Evolutionary conservation across 192 early-diverging fungal genomes (phyloP), one percentile per base, ranked within the genome.

Genomic region (Backusella australiensis): DNA sequence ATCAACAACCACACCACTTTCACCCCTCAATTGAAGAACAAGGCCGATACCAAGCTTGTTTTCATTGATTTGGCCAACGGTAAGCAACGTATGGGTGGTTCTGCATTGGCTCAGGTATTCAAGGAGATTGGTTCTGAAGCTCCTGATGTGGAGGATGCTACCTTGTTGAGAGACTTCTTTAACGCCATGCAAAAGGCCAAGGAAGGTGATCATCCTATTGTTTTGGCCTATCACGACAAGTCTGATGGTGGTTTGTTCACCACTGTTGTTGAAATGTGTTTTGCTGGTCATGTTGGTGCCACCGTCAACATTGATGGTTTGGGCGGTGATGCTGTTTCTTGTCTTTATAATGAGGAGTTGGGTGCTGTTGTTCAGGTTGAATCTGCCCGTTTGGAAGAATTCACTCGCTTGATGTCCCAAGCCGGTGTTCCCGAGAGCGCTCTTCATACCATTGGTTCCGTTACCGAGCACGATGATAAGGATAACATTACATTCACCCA

Each of bases 161-260:
- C 77, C 7, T 63, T 86, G 0, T 83, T 99, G 72, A 91, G 88
- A 74, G 81, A 85, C 17, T 97, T 98, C 83, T 98, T 97, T 87
- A 85, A 89, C 52, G 83, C 84, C 9, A 83, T 99, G 76, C 91
- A 94, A 75, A 53, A 70, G 23, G 67, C 52, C 3, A 77, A 75
- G 19, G 75, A 85, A 26, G 78, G 74, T 3, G 21, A 78, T n/a
- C 65, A 90, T 3, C 86, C 85, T 34, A 77, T 89, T 56, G 77
- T 99, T 2, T 85, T 96, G 56, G 96, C 98, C 39, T 99, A 99
- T 88, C 98, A 99, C 84, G 98, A 99, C 81, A 93, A 97, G 53
- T 97, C 96, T 4, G 98, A 99, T 87, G 98, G 98, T 77, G 98
- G 98, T 56, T 85, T 99, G 78, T 92, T 98, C 75, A 81, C 90